These are phyloP conservation scores for Zygosaccharomyces pseudorouxii DNA, from an alignment of 805 yeast species.

Conservation along the genomic window DNA sequence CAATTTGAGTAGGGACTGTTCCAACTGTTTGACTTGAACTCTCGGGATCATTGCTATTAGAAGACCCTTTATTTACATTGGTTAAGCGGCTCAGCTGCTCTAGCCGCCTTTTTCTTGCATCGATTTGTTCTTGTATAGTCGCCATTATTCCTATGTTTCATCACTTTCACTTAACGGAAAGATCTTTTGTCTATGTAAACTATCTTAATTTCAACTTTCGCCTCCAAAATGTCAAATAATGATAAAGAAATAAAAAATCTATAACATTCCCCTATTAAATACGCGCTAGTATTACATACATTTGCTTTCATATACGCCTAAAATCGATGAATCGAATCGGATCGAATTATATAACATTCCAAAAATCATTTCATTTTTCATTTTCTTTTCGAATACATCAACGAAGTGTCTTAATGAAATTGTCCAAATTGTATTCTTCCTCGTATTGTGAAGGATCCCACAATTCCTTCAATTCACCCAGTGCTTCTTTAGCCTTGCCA, in stretches of 20 bases:
- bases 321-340: background rate
- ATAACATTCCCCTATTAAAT: conserved; percentile 1
- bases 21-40: background rate
- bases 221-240: background rate
- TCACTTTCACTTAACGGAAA: background rate
- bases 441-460: conserved; percentile 98
- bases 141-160: conserved; percentile 1
- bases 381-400: background rate
- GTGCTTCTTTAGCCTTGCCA: conserved; percentile 79
- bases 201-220: background rate
- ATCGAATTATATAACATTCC: background rate
- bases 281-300: conserved; percentile 3
- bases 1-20: background rate
- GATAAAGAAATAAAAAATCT: background rate
- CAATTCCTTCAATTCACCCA: conserved; percentile 83
- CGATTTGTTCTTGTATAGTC: conserved; percentile 6
- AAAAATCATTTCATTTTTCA: background rate
- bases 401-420: conserved; percentile 72
- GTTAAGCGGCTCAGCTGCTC: background rate
- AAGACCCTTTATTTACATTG: background rate
- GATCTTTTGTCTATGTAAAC: background rate
- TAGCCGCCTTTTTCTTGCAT: conserved; percentile 11
- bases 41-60: background rate
- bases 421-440: conserved; percentile 92
- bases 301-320: background rate